Base-by-base conservation (phyloP, 192 early-diverging fungal species). In the Podochytrium sp. region DNA sequence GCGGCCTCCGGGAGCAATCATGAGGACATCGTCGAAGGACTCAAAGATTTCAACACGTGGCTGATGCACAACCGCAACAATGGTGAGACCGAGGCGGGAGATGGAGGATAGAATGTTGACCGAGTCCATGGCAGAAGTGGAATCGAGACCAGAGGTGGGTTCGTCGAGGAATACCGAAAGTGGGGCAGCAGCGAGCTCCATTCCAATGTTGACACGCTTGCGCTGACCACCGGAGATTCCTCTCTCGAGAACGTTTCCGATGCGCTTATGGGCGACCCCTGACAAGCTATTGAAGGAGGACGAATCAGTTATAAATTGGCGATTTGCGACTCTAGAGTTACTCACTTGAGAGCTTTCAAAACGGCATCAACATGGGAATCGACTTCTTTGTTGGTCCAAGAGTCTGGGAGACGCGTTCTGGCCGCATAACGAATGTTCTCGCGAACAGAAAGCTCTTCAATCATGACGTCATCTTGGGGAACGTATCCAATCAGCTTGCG, bases 191-290 rank as follows among this genome's bases (percentile, higher is more conserved):
- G 92, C 92, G 53, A 96, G 83, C 77, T 96, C 94, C 39, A 93
- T 83, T 60, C 89, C 93, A 71, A 96, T 93, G 7, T 90, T 94
- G 65, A 96, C 82, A 42, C 82, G 91, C 80, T 95, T 95, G 71
- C 94, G 90, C 77, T 96, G 92, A 62, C 91, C 92, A 3, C 92
- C 86, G 53, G 90, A 91, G 62, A 96, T 93, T 70, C 94, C 94
- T 73, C 91, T 73, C 66, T 85, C 84, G 14, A 86, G 80, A 52
- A 90, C 91, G 16, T 90, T 83, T 65, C 94, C 94, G 43, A 96
- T 84, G 29, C 56, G 57, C 7, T 38, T 68, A 27, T 82, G 70
- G 18, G 78, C 75, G 0, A 82, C 76, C 39, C 71, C 43, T 20
- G 41, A 58, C 32, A 81, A 51, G 34, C 76, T 78, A 0, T 42